Evolutionary conservation across 345 rosid genomes (phyloP), one percentile per base, ranked within the genome.

Genomic region (Carallia brachiata): DNA sequence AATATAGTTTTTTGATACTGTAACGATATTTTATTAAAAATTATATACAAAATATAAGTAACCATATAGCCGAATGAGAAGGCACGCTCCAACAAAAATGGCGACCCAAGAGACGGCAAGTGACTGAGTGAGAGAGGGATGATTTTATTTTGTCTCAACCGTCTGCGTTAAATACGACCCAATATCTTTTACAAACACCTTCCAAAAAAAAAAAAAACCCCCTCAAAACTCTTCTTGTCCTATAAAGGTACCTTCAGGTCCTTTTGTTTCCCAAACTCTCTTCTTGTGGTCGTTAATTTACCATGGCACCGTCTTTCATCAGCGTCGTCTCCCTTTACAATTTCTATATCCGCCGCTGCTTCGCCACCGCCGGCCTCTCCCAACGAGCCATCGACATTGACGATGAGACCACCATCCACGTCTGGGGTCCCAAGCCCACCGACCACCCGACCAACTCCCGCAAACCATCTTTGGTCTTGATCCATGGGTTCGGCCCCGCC

Each of bases 401-500:
- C 72, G 9, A 75, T 0, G 79, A 84, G 17, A 93, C 97, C 79
- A 82, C 84, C 30, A 54, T 93, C 77, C 89, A 87, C 52, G 82
- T 88, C 71, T 93, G 98, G 98, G 88, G 84, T 0, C 95, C 98
- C 13, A 72, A 66, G 2, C 67, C 73, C 18, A 37, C 72, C 16
- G 44, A 31, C 19, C 31, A 4, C 47, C 44, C 36, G 7, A 40
- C 62, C 44, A 31, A 47, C n/a, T 18, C 66, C 23, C 18, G n/a
- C 23, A 86, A 84, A 65, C 86, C 90, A 0, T 70, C 81, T 17
- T 60, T 94, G n/a, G 69, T 94, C 47, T 80, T 94, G 40, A 78
- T 94, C 72, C 98, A 94, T 47, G 98, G 97, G 58, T 94, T 94
- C 67, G 98, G 98, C 0, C 97, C 97, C 7, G 62, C 70, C 15